These are phyloP conservation scores for Stylonectria norvegica DNA, from an alignment of 2,329 filamentous ascomycete species.

Conservation along the genomic window DNA sequence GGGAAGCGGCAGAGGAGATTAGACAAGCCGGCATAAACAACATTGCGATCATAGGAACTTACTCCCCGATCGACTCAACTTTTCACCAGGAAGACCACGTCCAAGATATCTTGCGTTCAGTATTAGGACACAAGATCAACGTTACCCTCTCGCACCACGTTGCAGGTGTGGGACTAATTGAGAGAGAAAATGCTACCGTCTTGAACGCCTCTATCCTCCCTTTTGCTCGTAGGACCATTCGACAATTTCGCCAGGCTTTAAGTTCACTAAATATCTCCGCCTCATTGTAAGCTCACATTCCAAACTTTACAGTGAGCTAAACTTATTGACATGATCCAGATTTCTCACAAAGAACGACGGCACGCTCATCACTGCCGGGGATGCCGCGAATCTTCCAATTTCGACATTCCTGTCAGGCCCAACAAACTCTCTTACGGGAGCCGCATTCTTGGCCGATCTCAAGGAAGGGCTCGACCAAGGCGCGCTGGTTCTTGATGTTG, in stretches of 20 bases:
- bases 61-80: slow-evolving; percentile 43
- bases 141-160: slow-evolving; percentile 44
- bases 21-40: slow-evolving; percentile 33
- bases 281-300: slow-evolving; percentile 33
- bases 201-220: slow-evolving; percentile 51
- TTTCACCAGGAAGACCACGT: slow-evolving; percentile 40
- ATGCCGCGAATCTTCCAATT: slow-evolving; percentile 48
- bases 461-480: slow-evolving; percentile 35
- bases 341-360: slow-evolving; percentile 51
- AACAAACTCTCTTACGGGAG: slow-evolving; percentile 52
- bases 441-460: slow-evolving; percentile 46
- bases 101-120: slow-evolving; percentile 31
- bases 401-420: slow-evolving; percentile 53
- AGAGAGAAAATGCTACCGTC: slow-evolving; percentile 53
- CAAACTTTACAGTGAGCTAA: background rate
- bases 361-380: slow-evolving; percentile 46
- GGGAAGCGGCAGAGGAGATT: slow-evolving; percentile 31
- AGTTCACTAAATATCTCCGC: slow-evolving; percentile 40
- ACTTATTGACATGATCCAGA: slow-evolving; percentile 30
- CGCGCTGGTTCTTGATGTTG: slow-evolving; percentile 8
- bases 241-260: slow-evolving; percentile 38
- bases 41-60: slow-evolving; percentile 44
- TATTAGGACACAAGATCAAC: slow-evolving; percentile 27
- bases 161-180: slow-evolving; percentile 42
- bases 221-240: slow-evolving; percentile 43